These are phyloP conservation scores for Pseudovirgaria hyperparasitica DNA, from an alignment of 2,329 filamentous ascomycete species.

Conservation along the genomic window DNA sequence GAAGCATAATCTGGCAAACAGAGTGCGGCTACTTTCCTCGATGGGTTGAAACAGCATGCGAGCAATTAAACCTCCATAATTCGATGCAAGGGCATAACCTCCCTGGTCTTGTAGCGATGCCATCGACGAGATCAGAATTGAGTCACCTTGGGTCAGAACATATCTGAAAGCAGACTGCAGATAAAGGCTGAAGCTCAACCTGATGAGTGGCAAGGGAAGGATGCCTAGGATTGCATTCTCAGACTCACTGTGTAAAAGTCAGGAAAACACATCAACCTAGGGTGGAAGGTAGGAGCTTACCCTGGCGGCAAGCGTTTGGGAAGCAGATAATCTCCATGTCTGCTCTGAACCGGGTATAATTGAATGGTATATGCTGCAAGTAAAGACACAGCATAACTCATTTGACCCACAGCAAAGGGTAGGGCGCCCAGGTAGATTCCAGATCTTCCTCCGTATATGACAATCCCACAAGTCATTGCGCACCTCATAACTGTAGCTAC, in stretches of 20 bases:
- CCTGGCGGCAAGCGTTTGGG: slow-evolving; percentile 29
- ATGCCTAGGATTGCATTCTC: slow-evolving; percentile 8
- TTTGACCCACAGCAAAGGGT: slow-evolving; percentile 80
- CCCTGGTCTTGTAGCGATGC: slow-evolving; percentile 73
- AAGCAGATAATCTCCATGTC: slow-evolving; percentile 57
- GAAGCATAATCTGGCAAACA: slow-evolving; percentile 68
- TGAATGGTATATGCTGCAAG: slow-evolving; percentile 56
- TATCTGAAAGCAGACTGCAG: slow-evolving; percentile 86
- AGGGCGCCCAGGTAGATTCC: slow-evolving; percentile 56
- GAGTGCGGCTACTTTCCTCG: slow-evolving; percentile 81
- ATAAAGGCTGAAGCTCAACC: slow-evolving; percentile 69
- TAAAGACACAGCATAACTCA: slow-evolving; percentile 59
- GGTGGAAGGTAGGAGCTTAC: slow-evolving; percentile 16
- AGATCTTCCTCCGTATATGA: slow-evolving; percentile 46
- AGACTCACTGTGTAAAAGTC: too few species aligned
- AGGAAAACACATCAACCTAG: neutral
- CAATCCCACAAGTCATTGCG: slow-evolving; percentile 56
- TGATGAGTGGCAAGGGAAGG: slow-evolving; percentile 59
- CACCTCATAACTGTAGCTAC: slow-evolving; percentile 68
- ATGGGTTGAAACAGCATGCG: slow-evolving; percentile 87
- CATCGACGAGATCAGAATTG: slow-evolving; percentile 69
- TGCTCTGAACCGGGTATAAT: slow-evolving; percentile 42
- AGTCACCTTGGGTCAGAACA: slow-evolving; percentile 86
- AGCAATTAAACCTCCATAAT: slow-evolving; percentile 79
- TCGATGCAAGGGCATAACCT: slow-evolving; percentile 83